Evolutionary conservation across 176 grass and related monocot species (phyloP), one percentile per base, ranked within the genome.

Genomic region (Raddia guianensis): DNA sequence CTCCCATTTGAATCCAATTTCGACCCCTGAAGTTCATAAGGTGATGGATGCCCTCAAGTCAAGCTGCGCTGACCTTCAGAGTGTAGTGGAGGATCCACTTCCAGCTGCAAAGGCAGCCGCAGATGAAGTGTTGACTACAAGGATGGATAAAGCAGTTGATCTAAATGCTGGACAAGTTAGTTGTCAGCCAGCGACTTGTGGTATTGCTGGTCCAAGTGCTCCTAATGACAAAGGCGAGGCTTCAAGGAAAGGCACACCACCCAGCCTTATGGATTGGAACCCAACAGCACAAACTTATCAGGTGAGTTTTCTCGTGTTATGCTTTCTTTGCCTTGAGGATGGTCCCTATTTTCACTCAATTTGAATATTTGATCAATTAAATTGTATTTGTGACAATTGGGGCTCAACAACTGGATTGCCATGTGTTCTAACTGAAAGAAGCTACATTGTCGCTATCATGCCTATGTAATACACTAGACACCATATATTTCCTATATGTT

Each of bases 191-290:
- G 34, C 33, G 7, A 18, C 54, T 78, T 68, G 50, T 68, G 69
- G 47, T 34, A 14, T 40, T 46, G 78, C 68, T 78, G 83, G 68
- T 49, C 63, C 49, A 70, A 75, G 54, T 54, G 3, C 37, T 43
- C 46, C 20, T 56, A 69, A 71, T 49, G 66, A 73, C 45, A 54
- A 72, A 66, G n/a, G 20, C 4, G 74, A 53, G 11, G 58, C 12
- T 43, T 61, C 10, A 9, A 86, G 20, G 52, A 85, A 33, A 79
- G 62, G 52, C 37, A 13, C 56, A 45, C 5, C 21, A 21, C 40
- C 34, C 35, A 86, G 69, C 21, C 62, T 91, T 79, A 90, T 93
- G 88, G 82, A 90, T 59, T 64, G 91, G 91, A 93, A 90, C 68
- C 79, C 85, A 70, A 90, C 91, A 53, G 85, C 88, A 3, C 60